These are phyloP conservation scores for Leonotis leonurus DNA, from an alignment of 257 asterid species.

Conservation along the genomic window DNA sequence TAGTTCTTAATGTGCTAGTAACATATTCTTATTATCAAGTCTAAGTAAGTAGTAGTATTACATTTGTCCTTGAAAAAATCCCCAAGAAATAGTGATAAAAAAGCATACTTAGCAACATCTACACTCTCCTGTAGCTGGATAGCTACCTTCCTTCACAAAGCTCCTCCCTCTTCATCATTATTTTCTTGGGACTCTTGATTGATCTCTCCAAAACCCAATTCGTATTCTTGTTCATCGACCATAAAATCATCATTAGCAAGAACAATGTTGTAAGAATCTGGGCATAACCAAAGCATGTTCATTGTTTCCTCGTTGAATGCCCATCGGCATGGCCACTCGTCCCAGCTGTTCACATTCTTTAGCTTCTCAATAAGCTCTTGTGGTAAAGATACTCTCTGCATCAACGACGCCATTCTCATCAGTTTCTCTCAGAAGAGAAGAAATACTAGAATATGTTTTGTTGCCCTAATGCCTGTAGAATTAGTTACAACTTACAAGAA, in stretches of 20 bases:
- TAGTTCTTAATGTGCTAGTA: no score
- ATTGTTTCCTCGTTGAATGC: slow-evolving; percentile 21
- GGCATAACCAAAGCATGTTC: slow-evolving; percentile 17
- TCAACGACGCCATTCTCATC: neutral
- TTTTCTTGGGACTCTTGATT: neutral
- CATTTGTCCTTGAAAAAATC: no score
- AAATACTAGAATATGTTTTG: no score
- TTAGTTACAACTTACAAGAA: no score
- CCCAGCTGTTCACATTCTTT: slow-evolving; percentile 27
- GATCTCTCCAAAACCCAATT: neutral
- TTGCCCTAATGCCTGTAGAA: no score
- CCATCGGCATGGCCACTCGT: slow-evolving; percentile 31
- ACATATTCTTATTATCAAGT: no score
- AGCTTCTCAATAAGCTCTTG: slow-evolving; percentile 15
- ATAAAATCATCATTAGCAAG: neutral
- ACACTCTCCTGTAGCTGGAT: no score
- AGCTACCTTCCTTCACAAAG: no score
- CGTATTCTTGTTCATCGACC: neutral
- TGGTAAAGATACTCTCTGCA: slow-evolving; percentile 10
- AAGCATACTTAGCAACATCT: neutral
- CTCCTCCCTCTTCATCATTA: neutral
- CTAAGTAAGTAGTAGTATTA: no score
- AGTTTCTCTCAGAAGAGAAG: no score
- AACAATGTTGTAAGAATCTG: neutral
- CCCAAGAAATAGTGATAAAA: no score